Evolutionary conservation across 2,329 filamentous ascomycete genomes (phyloP).

Genomic region (Neurospora sp.): DNA sequence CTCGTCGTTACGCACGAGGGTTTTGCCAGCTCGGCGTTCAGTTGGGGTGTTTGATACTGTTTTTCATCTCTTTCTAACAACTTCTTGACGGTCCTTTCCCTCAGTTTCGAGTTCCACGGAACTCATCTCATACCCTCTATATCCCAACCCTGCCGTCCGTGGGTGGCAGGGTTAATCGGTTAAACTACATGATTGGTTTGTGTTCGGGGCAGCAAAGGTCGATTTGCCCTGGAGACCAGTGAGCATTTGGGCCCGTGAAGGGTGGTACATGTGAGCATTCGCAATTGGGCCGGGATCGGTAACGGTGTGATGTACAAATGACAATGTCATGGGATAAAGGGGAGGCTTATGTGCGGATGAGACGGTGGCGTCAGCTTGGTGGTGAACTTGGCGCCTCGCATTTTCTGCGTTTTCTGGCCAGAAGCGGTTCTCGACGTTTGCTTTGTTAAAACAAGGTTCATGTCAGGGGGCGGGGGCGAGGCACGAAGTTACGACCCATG

Average conservation of each 20-base stretch:
- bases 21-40: slow-evolving; percentile 34
- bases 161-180: neutral
- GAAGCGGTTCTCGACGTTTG: slow-evolving; percentile 4
- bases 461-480: slow-evolving; percentile 11
- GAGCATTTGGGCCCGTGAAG: neutral
- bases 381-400: slow-evolving; percentile 1
- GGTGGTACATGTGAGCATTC: neutral
- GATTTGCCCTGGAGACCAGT: neutral
- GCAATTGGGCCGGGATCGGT: neutral
- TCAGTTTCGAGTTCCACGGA: slow-evolving; percentile 6
- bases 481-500: slow-evolving; percentile 19
- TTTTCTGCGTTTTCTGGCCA: slow-evolving; percentile 1
- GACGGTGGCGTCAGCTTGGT: slow-evolving; percentile 8
- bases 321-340: neutral
- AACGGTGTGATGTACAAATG: neutral
- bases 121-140: slow-evolving; percentile 4
- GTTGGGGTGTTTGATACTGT: slow-evolving; percentile 15
- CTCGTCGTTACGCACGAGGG: slow-evolving; percentile 27
- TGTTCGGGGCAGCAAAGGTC: neutral
- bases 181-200: neutral
- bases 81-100: slow-evolving; percentile 6
- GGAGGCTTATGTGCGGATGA: slow-evolving; percentile 8
- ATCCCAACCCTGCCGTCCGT: neutral
- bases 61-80: slow-evolving; percentile 12
- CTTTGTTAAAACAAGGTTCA: slow-evolving; percentile 9